Evolutionary conservation across 2,329 filamentous ascomycete genomes (phyloP).

Genomic region (Fragosphaeria purpurea): DNA sequence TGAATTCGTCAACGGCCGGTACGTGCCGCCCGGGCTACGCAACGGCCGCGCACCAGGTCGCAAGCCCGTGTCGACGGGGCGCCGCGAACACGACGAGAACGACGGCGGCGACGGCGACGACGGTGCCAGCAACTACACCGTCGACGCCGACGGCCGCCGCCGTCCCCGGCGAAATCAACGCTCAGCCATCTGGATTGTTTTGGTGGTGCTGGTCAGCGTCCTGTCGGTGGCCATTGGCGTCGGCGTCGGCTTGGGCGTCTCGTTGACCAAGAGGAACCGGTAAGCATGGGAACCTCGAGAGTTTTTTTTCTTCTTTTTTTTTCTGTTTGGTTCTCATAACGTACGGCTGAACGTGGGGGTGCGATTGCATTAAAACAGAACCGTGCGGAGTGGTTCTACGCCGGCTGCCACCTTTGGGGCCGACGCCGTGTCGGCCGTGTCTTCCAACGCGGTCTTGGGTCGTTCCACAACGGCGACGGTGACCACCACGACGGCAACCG

Average conservation of each 20-base stretch:
- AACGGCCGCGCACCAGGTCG: constrained; percentile 11
- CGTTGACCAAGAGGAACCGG: neutral
- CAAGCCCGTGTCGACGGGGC: constrained; percentile 8
- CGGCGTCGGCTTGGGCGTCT: constrained; percentile 30
- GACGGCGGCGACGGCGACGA: constrained; percentile 17
- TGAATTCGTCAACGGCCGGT: constrained; percentile 14
- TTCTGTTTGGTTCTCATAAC: too few relatives aligned
- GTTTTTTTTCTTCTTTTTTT: neutral
- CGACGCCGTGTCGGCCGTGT: neutral
- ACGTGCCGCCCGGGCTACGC: constrained; percentile 13
- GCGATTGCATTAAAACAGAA: too few relatives aligned
- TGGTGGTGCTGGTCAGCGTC: constrained; percentile 19
- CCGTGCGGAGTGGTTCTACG: too few relatives aligned
- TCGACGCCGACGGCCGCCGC: constrained; percentile 14
- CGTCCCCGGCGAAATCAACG: too few relatives aligned
- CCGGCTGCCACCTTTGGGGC: too few relatives aligned
- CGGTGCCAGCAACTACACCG: constrained; percentile 13
- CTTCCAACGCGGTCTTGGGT: neutral
- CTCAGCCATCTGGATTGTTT: constrained; percentile 16
- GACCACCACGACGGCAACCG: constrained; percentile 9
- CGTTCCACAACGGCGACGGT: constrained; percentile 3
- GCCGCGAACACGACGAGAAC: constrained; percentile 5
- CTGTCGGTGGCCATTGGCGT: constrained; percentile 26
- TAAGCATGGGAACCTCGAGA: neutral
- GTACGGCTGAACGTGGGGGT: too few relatives aligned